Evolutionary conservation across 139 green algal species (phyloP), one percentile per base, ranked within the genome.

Genomic region (Astrephomene gubernaculifera): DNA sequence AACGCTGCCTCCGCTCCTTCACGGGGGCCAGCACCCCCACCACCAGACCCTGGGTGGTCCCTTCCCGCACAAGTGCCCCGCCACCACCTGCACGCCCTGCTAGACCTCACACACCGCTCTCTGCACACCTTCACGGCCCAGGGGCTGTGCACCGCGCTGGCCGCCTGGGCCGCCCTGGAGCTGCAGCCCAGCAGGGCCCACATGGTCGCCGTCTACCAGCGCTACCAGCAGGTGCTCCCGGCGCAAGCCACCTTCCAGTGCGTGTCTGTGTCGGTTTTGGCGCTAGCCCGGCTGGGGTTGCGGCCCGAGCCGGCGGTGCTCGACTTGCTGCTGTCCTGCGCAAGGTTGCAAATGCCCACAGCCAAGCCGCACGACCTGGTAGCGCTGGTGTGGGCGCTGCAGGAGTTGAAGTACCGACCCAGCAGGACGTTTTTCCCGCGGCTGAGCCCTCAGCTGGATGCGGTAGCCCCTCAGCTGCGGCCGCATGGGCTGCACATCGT

Each of bases 361-460:
- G 63, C 75, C 54, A 75, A 79, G 60, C 70, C 78, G 2, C 29
- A 53, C 35, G 85, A 89, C 70, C 78, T 86, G 36, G 2, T 44
- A 27, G 57, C 63, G 27, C 64, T 88, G 29, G 31, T 80, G 29
- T 71, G 45, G 74, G 73, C 45, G 45, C 49, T 88, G 27, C 64
- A 44, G 38, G 36, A 43, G 41, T 22, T 88, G 38, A 35, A 65
- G 38, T 88, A 57, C 67, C 49, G 45, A 27, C 83, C 83, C 17
- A 64, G 63, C 4, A 25, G 6, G 21, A 19, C 0, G 0, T 38
- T 75, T 6, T 21, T 81, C 29, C 0, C 6, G 24, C 17, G 39
- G 2, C 22, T 82, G 6, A 35, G 29, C 17, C 17, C 43, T 8
- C 69, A 45, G 14, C n/a, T 65, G 27, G 1, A 7, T 6, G 44